phyloP scores from a whole-genome alignment of 306 rosid genomes.

The Trichosanthes truncata region DNA sequence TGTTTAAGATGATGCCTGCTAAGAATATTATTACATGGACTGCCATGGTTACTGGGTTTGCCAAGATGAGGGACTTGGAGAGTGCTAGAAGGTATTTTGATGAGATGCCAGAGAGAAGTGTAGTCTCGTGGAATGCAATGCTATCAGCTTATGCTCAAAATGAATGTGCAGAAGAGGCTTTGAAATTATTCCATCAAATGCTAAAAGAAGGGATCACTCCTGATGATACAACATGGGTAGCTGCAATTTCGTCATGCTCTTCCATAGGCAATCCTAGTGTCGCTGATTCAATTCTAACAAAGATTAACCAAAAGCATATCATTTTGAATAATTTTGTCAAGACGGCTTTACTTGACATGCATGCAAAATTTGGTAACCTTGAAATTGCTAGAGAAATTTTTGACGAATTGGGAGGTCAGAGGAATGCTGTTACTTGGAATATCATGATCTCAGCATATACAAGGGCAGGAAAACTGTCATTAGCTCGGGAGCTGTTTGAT shows the following conservation, averaged over 20 bases:
- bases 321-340: constrained; percentile 41
- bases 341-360: constrained; percentile 60
- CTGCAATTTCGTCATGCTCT: constrained; percentile 43
- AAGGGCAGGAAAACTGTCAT: constrained; percentile 38
- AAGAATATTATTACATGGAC: constrained; percentile 52
- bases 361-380: constrained; percentile 51
- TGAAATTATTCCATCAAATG: constrained; percentile 39
- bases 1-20: constrained; percentile 28
- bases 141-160: constrained; percentile 57
- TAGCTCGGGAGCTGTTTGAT: constrained; percentile 44
- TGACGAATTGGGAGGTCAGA: constrained; percentile 29
- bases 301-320: constrained; percentile 20
- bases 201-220: constrained; percentile 11
- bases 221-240: constrained; percentile 51
- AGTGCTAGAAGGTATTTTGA: constrained; percentile 47
- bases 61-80: constrained; percentile 31
- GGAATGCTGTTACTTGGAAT: constrained; percentile 48
- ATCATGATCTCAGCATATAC: constrained; percentile 57
- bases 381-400: constrained; percentile 41
- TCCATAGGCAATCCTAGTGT: constrained; percentile 28
- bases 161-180: constrained; percentile 35
- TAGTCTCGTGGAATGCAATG: constrained; percentile 74
- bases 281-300: constrained; percentile 26
- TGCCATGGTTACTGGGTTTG: constrained; percentile 55
- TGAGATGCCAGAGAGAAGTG: constrained; percentile 39